These are phyloP conservation scores for Auxenochlorella pyrenoidosa DNA, from an alignment of 139 green algal genomes.

Conservation along the genomic window DNA sequence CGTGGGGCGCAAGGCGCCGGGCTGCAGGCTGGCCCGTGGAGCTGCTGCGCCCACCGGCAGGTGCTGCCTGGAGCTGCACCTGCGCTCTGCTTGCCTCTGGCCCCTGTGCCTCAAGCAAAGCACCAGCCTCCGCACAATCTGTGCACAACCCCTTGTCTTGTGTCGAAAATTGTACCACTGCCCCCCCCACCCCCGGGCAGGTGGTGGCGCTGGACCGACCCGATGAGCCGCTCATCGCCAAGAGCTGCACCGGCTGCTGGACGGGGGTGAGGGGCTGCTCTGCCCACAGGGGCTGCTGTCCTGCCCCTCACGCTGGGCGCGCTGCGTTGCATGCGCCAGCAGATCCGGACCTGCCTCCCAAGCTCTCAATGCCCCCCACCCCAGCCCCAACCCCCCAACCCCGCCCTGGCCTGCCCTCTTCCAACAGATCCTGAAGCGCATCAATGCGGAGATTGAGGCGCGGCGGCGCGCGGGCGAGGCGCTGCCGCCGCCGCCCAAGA, in stretches of 20 bases:
- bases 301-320: neutral
- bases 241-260: constrained; percentile 93
- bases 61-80: constrained; percentile 6
- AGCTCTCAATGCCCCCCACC: neutral
- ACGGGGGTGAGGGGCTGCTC: constrained; percentile 60
- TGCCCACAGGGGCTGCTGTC: neutral
- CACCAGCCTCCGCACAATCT: too few species aligned
- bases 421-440: constrained; percentile 83
- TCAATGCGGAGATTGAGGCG: constrained; percentile 86
- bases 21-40: neutral
- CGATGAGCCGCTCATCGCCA: constrained; percentile 84
- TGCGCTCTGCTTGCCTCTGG: too few species aligned
- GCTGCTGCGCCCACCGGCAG: neutral
- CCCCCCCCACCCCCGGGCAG: constrained; percentile 65
- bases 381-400: neutral
- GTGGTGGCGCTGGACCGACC: constrained; percentile 82
- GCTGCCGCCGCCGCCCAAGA: constrained; percentile 89
- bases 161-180: neutral
- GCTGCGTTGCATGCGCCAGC: too few species aligned
- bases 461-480: constrained; percentile 78
- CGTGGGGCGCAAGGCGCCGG: neutral
- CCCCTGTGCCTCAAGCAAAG: too few species aligned
- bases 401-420: too few species aligned
- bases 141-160: neutral
- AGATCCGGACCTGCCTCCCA: too few species aligned